Percentiles rank a stretch among this genome's conserved stretches.
Evolutionary conservation across 805 yeast species (phyloP).

Genomic region (Kluyveromyces wickerhamii): DNA sequence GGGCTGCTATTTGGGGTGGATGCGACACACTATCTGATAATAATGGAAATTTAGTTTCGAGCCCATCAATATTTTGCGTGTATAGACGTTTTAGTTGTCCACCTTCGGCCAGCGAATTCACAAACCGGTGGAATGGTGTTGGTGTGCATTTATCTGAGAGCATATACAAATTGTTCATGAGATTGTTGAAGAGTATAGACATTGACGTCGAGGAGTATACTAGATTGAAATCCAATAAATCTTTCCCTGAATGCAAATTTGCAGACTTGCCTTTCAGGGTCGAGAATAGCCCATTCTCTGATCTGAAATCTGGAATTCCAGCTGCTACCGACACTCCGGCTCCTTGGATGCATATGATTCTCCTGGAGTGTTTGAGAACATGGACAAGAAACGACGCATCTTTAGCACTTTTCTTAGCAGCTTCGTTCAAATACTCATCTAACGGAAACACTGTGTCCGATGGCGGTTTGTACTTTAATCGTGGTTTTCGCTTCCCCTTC

Average conservation of each 20-base stretch:
- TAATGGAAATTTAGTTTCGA: slow-evolving; percentile 54
- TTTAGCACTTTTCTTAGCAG: slow-evolving; percentile 6
- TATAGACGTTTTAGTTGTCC: slow-evolving; percentile 65
- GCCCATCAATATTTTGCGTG: slow-evolving; percentile 82
- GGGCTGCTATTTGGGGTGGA: slow-evolving; percentile 46
- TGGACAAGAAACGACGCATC: slow-evolving; percentile 43
- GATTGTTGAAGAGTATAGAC: slow-evolving; percentile 59
- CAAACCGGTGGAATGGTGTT: slow-evolving; percentile 64
- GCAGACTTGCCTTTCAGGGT: slow-evolving; percentile 34
- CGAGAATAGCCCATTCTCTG: slow-evolving; percentile 68
- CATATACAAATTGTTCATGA: slow-evolving; percentile 55
- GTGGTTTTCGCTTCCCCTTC: slow-evolving; percentile 34
- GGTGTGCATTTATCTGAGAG: slow-evolving; percentile 53
- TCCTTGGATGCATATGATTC: slow-evolving; percentile 65
- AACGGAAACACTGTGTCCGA: slow-evolving; percentile 39
- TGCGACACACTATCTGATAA: slow-evolving; percentile 12
- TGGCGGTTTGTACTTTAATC: slow-evolving; percentile 38
- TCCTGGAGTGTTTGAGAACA: slow-evolving; percentile 46
- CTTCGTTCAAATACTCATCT: slow-evolving; percentile 15
- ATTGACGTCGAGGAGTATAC: slow-evolving; percentile 60
- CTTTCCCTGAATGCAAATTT: slow-evolving; percentile 45
- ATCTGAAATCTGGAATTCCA: slow-evolving; percentile 84
- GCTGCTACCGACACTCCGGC: slow-evolving; percentile 90
- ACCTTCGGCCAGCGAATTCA: slow-evolving; percentile 51
- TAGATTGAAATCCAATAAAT: slow-evolving; percentile 63